Evolutionary conservation across 2,329 filamentous ascomycete genomes (phyloP), one percentile per base, ranked within the genome.

Genomic region (Penicillium sp.): DNA sequence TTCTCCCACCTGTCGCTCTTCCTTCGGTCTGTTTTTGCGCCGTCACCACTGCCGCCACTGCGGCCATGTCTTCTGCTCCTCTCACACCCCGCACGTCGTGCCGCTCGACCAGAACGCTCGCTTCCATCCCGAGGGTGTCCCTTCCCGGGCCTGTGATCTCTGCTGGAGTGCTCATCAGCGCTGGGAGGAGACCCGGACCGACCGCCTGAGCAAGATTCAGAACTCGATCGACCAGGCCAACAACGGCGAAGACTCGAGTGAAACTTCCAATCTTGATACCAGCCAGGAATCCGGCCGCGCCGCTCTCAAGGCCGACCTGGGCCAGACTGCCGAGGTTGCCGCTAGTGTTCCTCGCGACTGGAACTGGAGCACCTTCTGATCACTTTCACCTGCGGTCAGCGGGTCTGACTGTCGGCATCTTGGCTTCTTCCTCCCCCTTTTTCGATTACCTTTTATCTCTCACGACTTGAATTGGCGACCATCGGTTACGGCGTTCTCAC

Each of bases 41-140:
- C 82, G 83, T 51, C 84, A 87, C 63, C 84, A 87, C 69, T 87
- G 84, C 69, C 81, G 84, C 51, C 83, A 84, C 61, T 87, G 84
- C 60, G 84, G 84, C 39, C 80, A 84, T 61, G 80, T 87, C 62
- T 86, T 85, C 65, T 87, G 84, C 71, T 77, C 78, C 53, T 74
- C 78, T 30, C 83, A 87, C 71, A 80, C 79, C 44, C 73, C 76
- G 41, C 75, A 79, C 63, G 69, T 73, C 44, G 80, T 86, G 10
- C 81, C 80, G 7, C 79, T 87, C 14, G 82, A 86, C 62, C 84
- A 86, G 68, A 75, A 83, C 51, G 84, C 84, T 14, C 79, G 80
- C 50, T 85, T 85, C 69, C 83, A 86, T 58, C 81, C 83, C 0
- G 72, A 82, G 16, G 84, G 82, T 5, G 69, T 73, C 5, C 68